Evolutionary conservation across 495 filamentous ascomycete genomes (phyloP), one percentile per base, ranked within the genome.

Genomic region (Rusavskia elegans): DNA sequence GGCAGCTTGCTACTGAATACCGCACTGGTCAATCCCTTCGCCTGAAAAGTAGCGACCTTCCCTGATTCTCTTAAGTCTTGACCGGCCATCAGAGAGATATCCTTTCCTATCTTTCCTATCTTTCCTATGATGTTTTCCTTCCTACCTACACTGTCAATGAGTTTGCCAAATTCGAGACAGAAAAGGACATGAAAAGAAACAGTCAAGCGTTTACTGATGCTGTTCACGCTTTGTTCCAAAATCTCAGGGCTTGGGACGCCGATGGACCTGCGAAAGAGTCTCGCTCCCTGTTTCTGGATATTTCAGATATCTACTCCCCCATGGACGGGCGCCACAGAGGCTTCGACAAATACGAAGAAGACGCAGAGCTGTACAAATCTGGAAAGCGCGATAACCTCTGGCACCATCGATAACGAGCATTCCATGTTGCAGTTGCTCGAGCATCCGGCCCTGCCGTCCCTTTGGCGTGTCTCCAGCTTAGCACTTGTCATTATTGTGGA

Each of bases 1-100:
- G 52, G 52, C 44, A 54, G 45, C 45, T 48, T 27, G 44, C 52
- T 4, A 54, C 50, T 20, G 52, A 54, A 41, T 7, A 21, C 29
- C 27, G 23, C 5, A 42, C 45, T 8, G 50, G 50, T 29, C 27
- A 27, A n/a, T 1, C 1, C 3, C 50, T 49, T 14, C 16, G 8
- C 19, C 7, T 54, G 16, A 54, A 21, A 20, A 54, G 45, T 16
- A 23, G 17, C 35, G 52, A 54, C 1, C 23, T 54, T 16, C 5
- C 5, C 19, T 2, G 19, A 1, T 39, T 50, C 1, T 0, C 29
- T 17, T 5, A 13, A 3, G 0, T 39, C 35, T 21, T 54, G 32
- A 41, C 30, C 27, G 45, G 45, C 20, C 45, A 54, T 29, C 25
- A 45, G 11, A 45, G 35, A 21, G n/a, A n/a, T n/a, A n/a, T n/a